Conservation (phyloP, 78 protist species). For the Dictyostelium capitatum region DNA sequence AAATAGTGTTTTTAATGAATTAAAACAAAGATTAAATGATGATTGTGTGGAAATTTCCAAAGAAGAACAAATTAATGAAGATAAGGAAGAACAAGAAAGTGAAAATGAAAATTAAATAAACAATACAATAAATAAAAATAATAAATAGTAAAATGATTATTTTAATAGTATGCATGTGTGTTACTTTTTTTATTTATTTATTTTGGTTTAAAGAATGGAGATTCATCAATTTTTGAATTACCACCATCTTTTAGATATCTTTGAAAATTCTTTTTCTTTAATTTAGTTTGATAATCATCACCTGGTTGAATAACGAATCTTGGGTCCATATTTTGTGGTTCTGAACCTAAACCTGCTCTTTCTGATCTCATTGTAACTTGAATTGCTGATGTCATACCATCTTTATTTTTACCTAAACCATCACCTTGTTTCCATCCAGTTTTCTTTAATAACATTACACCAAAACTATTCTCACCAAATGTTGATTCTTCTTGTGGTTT, state of each 20-base stretch:
- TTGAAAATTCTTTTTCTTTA: slow-evolving; percentile 42
- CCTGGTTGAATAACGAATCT: slow-evolving; percentile 49
- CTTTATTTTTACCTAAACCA: slow-evolving; percentile 30
- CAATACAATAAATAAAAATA: too few relatives aligned
- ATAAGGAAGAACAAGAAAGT: too few relatives aligned
- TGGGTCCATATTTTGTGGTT: slow-evolving; percentile 17
- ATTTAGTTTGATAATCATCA: slow-evolving; percentile 56
- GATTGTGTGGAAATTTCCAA: too few relatives aligned
- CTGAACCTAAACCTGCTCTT: slow-evolving; percentile 55
- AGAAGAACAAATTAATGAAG: too few relatives aligned
- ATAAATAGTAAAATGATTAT: too few relatives aligned
- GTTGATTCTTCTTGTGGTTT: slow-evolving; percentile 9
- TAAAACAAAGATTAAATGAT: too few relatives aligned
- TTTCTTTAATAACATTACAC: slow-evolving; percentile 57
- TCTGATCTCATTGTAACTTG: slow-evolving; percentile 20
- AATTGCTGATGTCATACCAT: slow-evolving; percentile 19
- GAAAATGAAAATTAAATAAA: too few relatives aligned
- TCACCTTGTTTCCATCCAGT: slow-evolving; percentile 64
- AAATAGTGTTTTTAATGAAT: too few relatives aligned
- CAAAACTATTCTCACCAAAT: slow-evolving; percentile 66
- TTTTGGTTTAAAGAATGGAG: slow-evolving; percentile 40
- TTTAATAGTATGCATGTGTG: too few relatives aligned
- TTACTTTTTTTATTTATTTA: neutral
- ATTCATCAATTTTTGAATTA: neutral
- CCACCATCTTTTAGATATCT: slow-evolving; percentile 40